Evolutionary conservation across 176 grass and related monocot genomes (phyloP), one percentile per base, ranked within the genome.

Genomic region (Triticum timopheevii): DNA sequence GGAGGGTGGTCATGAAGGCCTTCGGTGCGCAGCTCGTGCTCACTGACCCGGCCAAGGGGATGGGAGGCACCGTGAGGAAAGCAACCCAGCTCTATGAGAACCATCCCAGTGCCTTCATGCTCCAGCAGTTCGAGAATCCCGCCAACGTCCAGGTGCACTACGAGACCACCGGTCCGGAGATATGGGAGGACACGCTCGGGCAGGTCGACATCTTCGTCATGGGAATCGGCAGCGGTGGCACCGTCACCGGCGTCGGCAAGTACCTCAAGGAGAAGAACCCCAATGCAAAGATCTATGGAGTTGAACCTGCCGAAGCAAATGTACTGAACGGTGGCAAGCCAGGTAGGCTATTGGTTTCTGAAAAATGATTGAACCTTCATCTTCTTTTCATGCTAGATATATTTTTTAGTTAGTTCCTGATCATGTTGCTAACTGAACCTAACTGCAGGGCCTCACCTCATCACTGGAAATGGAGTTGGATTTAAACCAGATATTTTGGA

Each of bases 71-170:
- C 7, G 96, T 98, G 39, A 98, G 93, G 69, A 94, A 95, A 47
- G 96, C 96, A 13, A 84, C 90, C 40, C 73, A 94, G 34, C 90
- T 98, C 33, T 92, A 89, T 77, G 93, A 98, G 70, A 88, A 88
- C 30, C 90, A 97, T 82, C 88, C 92, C 33, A 87, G 91, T 54
- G 86, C 89, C 33, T 91, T 91, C 86, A 98, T 95, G 93, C 92
- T 95, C 81, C 96, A 98, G 39, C 93, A 95, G 65, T 98, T 98
- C 73, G 90, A 98, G 75, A 98, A 98, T 84, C 96, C 96, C 79
- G 93, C 93, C 13, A 98, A 98, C 90, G 92, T 92, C 87, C 87
- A 95, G 93, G 72, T 50, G 47, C 47, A 50, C 47, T 95, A 88
- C 85, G 93, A 96, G 40, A 98, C 96, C 10, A 95, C 92, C 24